These are phyloP conservation scores for Coniosporium apollinis DNA, from an alignment of 495 filamentous ascomycete genomes.

Conservation along the genomic window DNA sequence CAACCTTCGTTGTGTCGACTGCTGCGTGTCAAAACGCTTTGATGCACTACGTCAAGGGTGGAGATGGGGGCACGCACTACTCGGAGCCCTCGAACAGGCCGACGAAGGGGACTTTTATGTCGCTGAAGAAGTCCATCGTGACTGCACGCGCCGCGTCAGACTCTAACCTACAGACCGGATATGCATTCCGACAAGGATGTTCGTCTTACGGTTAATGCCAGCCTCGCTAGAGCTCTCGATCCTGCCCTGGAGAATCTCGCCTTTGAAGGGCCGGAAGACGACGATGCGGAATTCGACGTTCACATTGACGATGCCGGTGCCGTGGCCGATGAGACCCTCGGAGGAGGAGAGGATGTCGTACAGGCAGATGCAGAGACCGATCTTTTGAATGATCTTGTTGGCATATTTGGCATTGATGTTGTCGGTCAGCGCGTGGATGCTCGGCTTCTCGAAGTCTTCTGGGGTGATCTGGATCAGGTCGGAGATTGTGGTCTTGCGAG, in stretches of 20 bases:
- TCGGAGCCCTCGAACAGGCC: conserved; percentile 50
- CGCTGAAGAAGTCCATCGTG: conserved; percentile 74
- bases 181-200: neutral
- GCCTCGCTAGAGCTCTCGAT: conserved; percentile 52
- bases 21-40: neutral
- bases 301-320: conserved; percentile 74
- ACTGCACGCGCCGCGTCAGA: conserved; percentile 31
- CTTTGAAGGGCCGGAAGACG: conserved; percentile 90
- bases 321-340: conserved; percentile 84
- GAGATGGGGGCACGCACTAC: conserved; percentile 40
- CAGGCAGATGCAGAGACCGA: conserved; percentile 82
- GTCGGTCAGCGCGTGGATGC: conserved; percentile 68
- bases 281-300: conserved; percentile 86
- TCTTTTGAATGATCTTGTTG: conserved; percentile 68
- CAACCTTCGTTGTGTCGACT: conserved; percentile 54
- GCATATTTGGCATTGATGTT: conserved; percentile 92
- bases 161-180: neutral
- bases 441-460: conserved; percentile 66
- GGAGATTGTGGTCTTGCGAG: conserved; percentile 46
- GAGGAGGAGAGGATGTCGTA: conserved; percentile 75
- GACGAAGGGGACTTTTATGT: conserved; percentile 62
- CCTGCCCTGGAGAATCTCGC: conserved; percentile 68
- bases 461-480: conserved; percentile 87
- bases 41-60: conserved; percentile 3
- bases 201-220: conserved; percentile 55